Conservation (phyloP, 345 rosid species). For the Eucalyptus erythrocorys region DNA sequence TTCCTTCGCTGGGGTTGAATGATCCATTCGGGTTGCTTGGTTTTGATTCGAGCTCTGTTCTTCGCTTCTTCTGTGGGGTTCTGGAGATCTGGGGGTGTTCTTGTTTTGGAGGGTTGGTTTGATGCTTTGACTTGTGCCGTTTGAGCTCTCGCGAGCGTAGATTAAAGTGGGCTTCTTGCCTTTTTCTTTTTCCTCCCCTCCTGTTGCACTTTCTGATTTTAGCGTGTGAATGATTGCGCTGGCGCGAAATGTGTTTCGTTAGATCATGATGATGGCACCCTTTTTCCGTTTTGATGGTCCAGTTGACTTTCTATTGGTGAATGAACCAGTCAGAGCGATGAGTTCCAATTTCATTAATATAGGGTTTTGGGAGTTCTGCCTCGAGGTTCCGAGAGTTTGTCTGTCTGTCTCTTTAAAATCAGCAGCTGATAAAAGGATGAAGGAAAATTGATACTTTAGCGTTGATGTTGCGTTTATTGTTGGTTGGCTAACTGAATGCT, state of each 20-base stretch:
- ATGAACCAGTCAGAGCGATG: neutral
- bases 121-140: neutral
- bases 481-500: neutral
- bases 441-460: neutral
- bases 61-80: neutral
- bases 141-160: neutral
- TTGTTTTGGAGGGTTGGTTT: neutral
- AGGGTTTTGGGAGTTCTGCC: neutral
- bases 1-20: neutral
- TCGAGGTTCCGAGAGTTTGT: neutral
- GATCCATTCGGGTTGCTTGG: neutral
- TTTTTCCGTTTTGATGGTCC: neutral
- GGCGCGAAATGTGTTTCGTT: neutral
- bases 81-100: neutral
- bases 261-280: neutral
- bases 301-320: neutral
- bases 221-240: neutral
- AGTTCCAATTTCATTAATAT: neutral
- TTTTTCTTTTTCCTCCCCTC: neutral
- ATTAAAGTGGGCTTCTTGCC: neutral
- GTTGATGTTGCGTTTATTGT: neutral
- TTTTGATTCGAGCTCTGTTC: neutral
- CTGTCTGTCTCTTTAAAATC: neutral
- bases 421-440: neutral
- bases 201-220: neutral